Conservation (phyloP, 2,329 filamentous ascomycete species). For the Monilinia fructigena region DNA sequence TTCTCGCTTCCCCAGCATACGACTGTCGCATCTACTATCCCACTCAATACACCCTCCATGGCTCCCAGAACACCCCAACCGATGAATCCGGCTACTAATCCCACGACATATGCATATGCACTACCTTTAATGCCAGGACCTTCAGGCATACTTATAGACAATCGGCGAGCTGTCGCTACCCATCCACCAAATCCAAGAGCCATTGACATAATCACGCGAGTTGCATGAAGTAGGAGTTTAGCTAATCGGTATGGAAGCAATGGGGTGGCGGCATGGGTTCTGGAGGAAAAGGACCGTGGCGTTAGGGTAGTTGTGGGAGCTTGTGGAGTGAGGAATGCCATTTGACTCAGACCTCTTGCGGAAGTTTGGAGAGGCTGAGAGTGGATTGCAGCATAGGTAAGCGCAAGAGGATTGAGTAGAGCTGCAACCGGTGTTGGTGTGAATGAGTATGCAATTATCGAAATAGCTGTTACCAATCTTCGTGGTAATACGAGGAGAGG, state of each 20-base stretch:
- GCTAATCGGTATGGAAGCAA: conserved; percentile 87
- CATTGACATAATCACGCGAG: conserved; percentile 85
- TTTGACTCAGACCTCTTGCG: conserved; percentile 74
- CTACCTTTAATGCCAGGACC: conserved; percentile 64
- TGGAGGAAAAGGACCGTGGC: conserved; percentile 50
- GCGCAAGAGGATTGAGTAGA: conserved; percentile 84
- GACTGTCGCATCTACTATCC: conserved; percentile 82
- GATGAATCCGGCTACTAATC: conserved; percentile 87
- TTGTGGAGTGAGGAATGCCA: conserved; percentile 74
- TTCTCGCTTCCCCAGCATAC: conserved; percentile 94
- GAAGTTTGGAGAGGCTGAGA: conserved; percentile 77
- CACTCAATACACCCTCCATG: conserved; percentile 84
- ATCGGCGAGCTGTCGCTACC: conserved; percentile 84
- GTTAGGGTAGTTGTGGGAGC: conserved; percentile 72
- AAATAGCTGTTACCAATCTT: conserved; percentile 62
- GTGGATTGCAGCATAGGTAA: conserved; percentile 93
- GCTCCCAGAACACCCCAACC: conserved; percentile 91
- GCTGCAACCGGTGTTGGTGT: conserved; percentile 82
- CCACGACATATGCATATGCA: conserved; percentile 91
- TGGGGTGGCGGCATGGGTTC: conserved; percentile 48
- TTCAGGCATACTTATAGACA: conserved; percentile 59
- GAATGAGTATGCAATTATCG: conserved; percentile 71
- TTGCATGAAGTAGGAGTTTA: conserved; percentile 87
- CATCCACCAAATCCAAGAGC: conserved; percentile 93
- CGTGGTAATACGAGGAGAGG: conserved; percentile 81